Evolutionary conservation across 1,284 basidiomycete genomes (phyloP).

Genomic region (Hymenochaete sp.): DNA sequence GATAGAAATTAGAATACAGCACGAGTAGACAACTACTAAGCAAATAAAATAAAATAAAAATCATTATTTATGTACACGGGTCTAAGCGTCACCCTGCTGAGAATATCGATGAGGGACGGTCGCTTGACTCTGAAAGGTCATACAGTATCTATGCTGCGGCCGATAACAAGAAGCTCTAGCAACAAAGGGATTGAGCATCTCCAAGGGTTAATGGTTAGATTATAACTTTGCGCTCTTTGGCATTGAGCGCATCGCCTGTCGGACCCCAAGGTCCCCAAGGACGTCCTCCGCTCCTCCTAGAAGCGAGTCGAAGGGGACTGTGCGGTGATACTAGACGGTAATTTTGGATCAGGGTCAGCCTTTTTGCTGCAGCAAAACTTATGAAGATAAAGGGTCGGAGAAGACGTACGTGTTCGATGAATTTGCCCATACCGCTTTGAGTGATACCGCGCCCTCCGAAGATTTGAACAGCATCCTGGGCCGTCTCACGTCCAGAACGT

Average conservation of each 20-base stretch:
- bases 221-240: slow-evolving; percentile 50
- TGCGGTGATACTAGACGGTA: slow-evolving; percentile 48
- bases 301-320: slow-evolving; percentile 57
- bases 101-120: too few relatives aligned
- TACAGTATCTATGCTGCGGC: too few relatives aligned
- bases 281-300: slow-evolving; percentile 68
- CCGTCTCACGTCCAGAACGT: slow-evolving; percentile 59
- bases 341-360: not conserved
- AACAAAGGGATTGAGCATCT: too few relatives aligned
- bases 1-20: too few relatives aligned
- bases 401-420: slow-evolving; percentile 49
- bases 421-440: slow-evolving; percentile 60
- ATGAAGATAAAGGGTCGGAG: slow-evolving; percentile 12
- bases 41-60: too few relatives aligned
- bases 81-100: too few relatives aligned
- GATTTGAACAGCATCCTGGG: slow-evolving; percentile 72
- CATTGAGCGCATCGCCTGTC: slow-evolving; percentile 58
- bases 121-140: too few relatives aligned
- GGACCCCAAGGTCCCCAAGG: slow-evolving; percentile 59
- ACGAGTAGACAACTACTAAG: too few relatives aligned
- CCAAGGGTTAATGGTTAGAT: too few relatives aligned
- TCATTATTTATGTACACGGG: too few relatives aligned
- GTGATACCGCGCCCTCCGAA: slow-evolving; percentile 79
- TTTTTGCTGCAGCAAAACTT: not conserved
- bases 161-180: too few relatives aligned